Evolutionary conservation across 2,329 filamentous ascomycete species (phyloP), one percentile per base, ranked within the genome.

Genomic region (Penicillium sp.): DNA sequence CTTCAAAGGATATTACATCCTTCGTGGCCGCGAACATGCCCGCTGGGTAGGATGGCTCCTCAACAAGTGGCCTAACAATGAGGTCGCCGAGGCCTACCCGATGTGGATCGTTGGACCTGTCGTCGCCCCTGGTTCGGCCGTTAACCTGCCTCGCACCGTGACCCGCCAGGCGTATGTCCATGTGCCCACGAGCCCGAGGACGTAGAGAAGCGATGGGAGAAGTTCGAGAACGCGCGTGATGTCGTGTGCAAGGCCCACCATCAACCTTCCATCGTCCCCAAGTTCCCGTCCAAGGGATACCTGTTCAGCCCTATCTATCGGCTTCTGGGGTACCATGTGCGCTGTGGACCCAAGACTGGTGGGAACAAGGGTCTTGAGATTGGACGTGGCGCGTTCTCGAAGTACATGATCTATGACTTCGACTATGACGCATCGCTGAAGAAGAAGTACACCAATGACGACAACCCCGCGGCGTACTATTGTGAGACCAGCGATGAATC

Each of bases 1-100:
- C 0, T 67, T 54, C 51, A 64, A 64, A n/a, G 65, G 63, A 0
- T 66, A 67, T 31, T 67, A 67, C 41, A 60, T 67, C 17, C 63
- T 67, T 10, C 61, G 59, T 42, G 65, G 65, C 7, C 58, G 65
- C 1, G 25, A 38, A 3, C 53, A 65, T 25, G 63, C 63, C 0
- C 2, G 10, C 0, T 64, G 62, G 47, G 49, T 65, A 3, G 63
- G 65, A 17, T 67, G 65, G 65, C 25, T 54, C 8, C 42, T 67
- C 2, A 41, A 58, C 3, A 34, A 47, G 22, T 54, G 56, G 25
- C 37, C 41, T 0, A 10, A 14, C 2, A 28, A 22, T 1, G 38
- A 22, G 1, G 38, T 38, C n/a, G 49, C 39, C 41, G 50, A 47
- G 17, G 5, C 10, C 1, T 58, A 41, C 12, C 62, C 65, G 0